A percentile compares a stretch with the other conserved stretches of the same genome.
Conservation (phyloP, 495 filamentous ascomycete genomes). For the Penicillium odoratum region DNA sequence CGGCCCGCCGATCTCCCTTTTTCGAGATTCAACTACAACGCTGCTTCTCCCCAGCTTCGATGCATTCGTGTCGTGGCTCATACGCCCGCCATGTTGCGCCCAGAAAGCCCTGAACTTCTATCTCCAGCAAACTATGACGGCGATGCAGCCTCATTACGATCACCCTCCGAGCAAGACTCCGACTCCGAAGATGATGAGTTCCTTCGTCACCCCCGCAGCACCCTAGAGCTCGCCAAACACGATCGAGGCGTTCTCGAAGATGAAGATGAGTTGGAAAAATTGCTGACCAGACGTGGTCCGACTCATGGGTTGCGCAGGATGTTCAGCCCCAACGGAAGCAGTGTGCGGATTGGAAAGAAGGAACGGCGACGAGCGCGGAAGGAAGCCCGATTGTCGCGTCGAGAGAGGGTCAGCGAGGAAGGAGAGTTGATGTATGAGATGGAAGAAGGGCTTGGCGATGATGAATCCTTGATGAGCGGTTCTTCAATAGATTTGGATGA, state of each 20-base stretch:
- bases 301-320: conserved; percentile 51
- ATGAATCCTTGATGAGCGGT: conserved; percentile 50
- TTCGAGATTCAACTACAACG: neutral
- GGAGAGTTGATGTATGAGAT: conserved; percentile 83
- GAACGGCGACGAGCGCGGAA: conserved; percentile 44
- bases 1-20: conserved; percentile 12
- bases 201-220: conserved; percentile 61
- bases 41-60: conserved; percentile 16
- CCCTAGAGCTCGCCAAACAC: conserved; percentile 66
- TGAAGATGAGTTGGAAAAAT: conserved; percentile 83
- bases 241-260: conserved; percentile 79
- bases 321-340: conserved; percentile 41
- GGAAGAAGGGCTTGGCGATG: conserved; percentile 76
- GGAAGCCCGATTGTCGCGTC: conserved; percentile 45
- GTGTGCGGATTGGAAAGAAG: conserved; percentile 59
- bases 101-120: conserved; percentile 49
- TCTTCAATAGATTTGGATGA: conserved; percentile 47
- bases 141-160: conserved; percentile 64
- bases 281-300: conserved; percentile 59
- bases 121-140: conserved; percentile 66
- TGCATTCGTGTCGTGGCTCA: conserved; percentile 30
- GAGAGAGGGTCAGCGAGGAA: conserved; percentile 57
- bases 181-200: conserved; percentile 76
- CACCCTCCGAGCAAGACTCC: conserved; percentile 70
- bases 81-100: conserved; percentile 23